Evolutionary conservation across 1,139 yeast genomes (phyloP), one percentile per base, ranked within the genome.

Genomic region (Pichia sp.): DNA sequence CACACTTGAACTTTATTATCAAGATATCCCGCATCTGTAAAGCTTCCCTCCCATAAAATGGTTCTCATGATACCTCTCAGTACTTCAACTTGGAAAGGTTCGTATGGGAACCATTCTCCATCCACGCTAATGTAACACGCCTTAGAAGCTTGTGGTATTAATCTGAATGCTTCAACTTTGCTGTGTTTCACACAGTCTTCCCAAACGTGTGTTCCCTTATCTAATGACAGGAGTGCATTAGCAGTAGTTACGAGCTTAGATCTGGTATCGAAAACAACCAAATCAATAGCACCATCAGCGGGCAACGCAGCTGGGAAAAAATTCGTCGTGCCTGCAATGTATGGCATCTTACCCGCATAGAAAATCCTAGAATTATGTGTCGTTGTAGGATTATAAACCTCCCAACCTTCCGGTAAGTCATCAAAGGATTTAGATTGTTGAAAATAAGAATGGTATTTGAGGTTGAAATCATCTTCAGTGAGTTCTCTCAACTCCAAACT

Each of bases 301-400:
- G 96, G 96, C 39, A 85, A 66, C 0, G 96, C 87, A 1, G 94
- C 94, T 1, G 98, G 98, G 62, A 91, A 91, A 56, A 88, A 85
- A 50, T 81, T 79, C 2, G 83, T 77, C 50, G 81, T 93, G 22
- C 76, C 70, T 3, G 96, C 77, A 49, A 91, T 72, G 59, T 81
- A 83, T 5, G 97, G 96, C 87, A 91, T 79, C 46, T 87, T 85
- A 5, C 98, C 97, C 5, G 82, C 83, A 53, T 88, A 91, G 48
- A 88, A 82, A 24, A 87, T 71, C 33, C 77, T 76, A 35, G 85
- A 55, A 38, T 78, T 71, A 16, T 68, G 56, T 0, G 82, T 60
- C 3, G 69, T 48, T 2, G 56, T 53, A 2, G 65, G 58, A 35
- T 80, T 77, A 3, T 79, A 51, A 42, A 66, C 58, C 25, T 65